Evolutionary conservation across 768 basidiomycete species (phyloP).

Genomic region (Lyophyllum decastes): DNA sequence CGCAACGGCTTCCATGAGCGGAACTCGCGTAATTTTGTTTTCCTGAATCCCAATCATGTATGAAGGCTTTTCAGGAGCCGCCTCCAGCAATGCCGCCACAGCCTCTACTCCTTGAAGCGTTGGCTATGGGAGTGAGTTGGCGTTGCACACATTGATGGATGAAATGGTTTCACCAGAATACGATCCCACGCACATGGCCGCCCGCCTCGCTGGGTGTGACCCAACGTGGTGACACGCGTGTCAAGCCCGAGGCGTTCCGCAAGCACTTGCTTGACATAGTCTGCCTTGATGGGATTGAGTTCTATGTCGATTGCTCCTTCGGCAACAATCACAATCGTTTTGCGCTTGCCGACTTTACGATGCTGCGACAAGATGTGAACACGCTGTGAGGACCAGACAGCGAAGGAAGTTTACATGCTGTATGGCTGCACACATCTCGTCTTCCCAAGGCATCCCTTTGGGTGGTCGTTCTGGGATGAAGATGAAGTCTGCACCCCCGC

Average conservation of each 20-base stretch:
- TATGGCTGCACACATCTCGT: conserved; percentile 86
- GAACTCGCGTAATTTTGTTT: conserved; percentile 92
- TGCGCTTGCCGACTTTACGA: conserved; percentile 89
- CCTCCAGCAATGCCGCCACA: conserved; percentile 81
- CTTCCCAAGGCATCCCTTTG: conserved; percentile 78
- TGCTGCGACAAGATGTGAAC: conserved; percentile 53
- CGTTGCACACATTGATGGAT: neutral
- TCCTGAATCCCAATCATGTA: conserved; percentile 97
- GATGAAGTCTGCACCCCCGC: conserved; percentile 92
- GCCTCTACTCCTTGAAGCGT: conserved; percentile 97
- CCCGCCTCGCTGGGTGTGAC: conserved; percentile 96
- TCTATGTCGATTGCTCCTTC: conserved; percentile 91
- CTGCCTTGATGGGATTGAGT: conserved; percentile 90
- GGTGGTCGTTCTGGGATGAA: conserved; percentile 97
- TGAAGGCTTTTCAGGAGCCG: conserved; percentile 87
- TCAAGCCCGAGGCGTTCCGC: conserved; percentile 87
- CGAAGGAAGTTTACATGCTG: conserved; percentile 54
- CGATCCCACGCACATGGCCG: conserved; percentile 92
- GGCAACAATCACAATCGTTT: conserved; percentile 97
- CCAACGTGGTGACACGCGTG: conserved; percentile 94
- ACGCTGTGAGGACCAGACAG: neutral
- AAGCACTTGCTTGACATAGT: conserved; percentile 89
- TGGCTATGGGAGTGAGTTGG: conserved; percentile 51
- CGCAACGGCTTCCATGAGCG: conserved; percentile 90
- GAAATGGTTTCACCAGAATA: conserved; percentile 65